Percentiles rank a stretch among this genome's conserved stretches.
phyloP scores from a whole-genome alignment of 345 rosid species.

The Populus davidiana region DNA sequence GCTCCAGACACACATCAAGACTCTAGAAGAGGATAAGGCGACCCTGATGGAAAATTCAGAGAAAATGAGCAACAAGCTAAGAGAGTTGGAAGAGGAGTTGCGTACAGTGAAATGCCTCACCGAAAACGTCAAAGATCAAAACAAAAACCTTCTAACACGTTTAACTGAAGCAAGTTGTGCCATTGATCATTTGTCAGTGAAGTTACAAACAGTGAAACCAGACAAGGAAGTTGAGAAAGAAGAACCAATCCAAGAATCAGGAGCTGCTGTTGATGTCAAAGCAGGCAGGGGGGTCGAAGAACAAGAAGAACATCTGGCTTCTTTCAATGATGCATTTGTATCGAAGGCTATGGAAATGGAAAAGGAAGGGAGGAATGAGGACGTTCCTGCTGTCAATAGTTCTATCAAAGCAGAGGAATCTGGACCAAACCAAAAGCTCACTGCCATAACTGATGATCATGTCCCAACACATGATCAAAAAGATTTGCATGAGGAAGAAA shows the following conservation, averaged over 20 bases:
- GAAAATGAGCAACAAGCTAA: slow-evolving; percentile 40
- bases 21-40: slow-evolving; percentile 62
- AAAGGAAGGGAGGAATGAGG: slow-evolving; percentile 9
- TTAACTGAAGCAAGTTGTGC: slow-evolving; percentile 48
- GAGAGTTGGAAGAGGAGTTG: slow-evolving; percentile 59
- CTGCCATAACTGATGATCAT: slow-evolving; percentile 16
- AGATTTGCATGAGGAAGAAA: slow-evolving; percentile 38
- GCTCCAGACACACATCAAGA: slow-evolving; percentile 45
- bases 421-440: slow-evolving; percentile 21
- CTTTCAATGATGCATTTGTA: background rate
- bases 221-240: slow-evolving; percentile 47
- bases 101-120: slow-evolving; percentile 45
- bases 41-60: slow-evolving; percentile 39
- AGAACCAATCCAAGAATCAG: slow-evolving; percentile 24
- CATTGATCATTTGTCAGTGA: slow-evolving; percentile 48
- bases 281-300: slow-evolving; percentile 22
- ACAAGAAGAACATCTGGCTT: background rate
- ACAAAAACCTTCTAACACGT: slow-evolving; percentile 43
- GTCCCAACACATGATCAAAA: slow-evolving; percentile 32
- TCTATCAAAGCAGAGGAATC: slow-evolving; percentile 7
- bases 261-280: slow-evolving; percentile 11
- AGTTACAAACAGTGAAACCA: slow-evolving; percentile 46
- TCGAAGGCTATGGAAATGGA: background rate
- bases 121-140: slow-evolving; percentile 43
- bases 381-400: background rate